Conservation (phyloP, 805 yeast species). For the Cyberlindnera euphorbiiphila region DNA sequence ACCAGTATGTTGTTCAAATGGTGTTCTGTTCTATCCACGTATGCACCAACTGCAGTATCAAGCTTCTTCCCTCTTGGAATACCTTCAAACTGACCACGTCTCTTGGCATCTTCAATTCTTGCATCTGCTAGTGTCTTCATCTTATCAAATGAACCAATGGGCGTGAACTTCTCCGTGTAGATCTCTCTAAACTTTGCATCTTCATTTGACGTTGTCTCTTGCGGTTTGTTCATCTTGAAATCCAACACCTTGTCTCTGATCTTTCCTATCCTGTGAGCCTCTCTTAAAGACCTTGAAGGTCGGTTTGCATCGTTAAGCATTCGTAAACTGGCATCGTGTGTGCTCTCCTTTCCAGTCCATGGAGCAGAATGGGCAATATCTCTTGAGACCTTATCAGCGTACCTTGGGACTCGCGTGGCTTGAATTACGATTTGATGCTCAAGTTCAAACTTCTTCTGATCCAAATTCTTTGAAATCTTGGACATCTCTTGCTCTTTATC, state of each 20-base stretch:
- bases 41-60: slow-evolving; percentile 44
- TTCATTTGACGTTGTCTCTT: slow-evolving; percentile 30
- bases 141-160: slow-evolving; percentile 36
- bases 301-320: slow-evolving; percentile 53
- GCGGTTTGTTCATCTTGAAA: slow-evolving; percentile 42
- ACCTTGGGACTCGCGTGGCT: slow-evolving; percentile 38
- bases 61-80: slow-evolving; percentile 64
- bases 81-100: slow-evolving; percentile 64
- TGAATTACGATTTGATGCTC: slow-evolving; percentile 40
- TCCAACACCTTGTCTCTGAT: slow-evolving; percentile 69
- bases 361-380: slow-evolving; percentile 49
- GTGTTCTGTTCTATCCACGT: slow-evolving; percentile 65
- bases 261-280: slow-evolving; percentile 40
- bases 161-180: slow-evolving; percentile 57
- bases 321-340: slow-evolving; percentile 44
- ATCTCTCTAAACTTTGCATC: slow-evolving; percentile 48
- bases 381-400: slow-evolving; percentile 40
- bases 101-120: slow-evolving; percentile 68
- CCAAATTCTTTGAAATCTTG: slow-evolving; percentile 29
- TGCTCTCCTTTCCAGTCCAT: slow-evolving; percentile 57
- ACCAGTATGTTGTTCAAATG: slow-evolving; percentile 74
- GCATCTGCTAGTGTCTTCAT: slow-evolving; percentile 70
- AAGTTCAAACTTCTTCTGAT: slow-evolving; percentile 34
- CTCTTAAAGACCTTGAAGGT: slow-evolving; percentile 32
- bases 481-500: slow-evolving; percentile 26